Conservation (phyloP, 345 rosid genomes). For the Tarenaya hassleriana region DNA sequence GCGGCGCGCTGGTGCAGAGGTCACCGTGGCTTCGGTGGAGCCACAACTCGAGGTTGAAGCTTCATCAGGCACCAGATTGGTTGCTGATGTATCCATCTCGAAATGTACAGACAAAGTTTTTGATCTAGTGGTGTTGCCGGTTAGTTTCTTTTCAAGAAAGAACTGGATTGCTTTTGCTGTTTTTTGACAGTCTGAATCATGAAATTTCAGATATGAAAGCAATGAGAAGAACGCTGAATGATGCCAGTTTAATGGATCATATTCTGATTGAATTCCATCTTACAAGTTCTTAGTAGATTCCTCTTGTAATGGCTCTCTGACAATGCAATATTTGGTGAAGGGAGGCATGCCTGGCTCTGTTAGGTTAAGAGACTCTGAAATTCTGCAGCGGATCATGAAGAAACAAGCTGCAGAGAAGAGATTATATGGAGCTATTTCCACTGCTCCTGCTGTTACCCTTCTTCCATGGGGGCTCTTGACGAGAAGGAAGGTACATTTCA, state of each 20-base stretch:
- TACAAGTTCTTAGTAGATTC: not conserved
- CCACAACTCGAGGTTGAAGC: constrained; percentile 73
- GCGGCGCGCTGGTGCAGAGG: constrained; percentile 90
- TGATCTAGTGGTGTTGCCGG: constrained; percentile 91
- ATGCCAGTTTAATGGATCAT: not conserved
- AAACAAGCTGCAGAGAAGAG: constrained; percentile 72
- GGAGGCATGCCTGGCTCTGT: constrained; percentile 99
- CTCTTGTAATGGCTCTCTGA: not conserved
- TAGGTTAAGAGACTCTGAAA: constrained; percentile 67
- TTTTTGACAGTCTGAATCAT: constrained; percentile 6
- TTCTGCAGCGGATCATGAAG: constrained; percentile 56
- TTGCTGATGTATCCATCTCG: constrained; percentile 70
- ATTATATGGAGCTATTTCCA: constrained; percentile 79
- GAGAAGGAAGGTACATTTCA: constrained; percentile 52
- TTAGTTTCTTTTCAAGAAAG: constrained; percentile 30
- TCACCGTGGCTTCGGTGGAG: constrained; percentile 82
- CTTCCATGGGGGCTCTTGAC: constrained; percentile 93
- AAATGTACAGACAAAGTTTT: constrained; percentile 52
- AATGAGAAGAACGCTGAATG: not conserved
- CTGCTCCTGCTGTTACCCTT: constrained; percentile 91
- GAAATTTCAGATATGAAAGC: not conserved
- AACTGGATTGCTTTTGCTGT: not conserved
- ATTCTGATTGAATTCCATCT: constrained; percentile 1
- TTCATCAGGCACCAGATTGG: constrained; percentile 59
- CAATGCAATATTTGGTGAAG: constrained; percentile 31